Percentiles rank a stretch among this genome's conserved stretches.
phyloP scores from a whole-genome alignment of 73 alveolate species.

The Tetrahymena borealis region DNA sequence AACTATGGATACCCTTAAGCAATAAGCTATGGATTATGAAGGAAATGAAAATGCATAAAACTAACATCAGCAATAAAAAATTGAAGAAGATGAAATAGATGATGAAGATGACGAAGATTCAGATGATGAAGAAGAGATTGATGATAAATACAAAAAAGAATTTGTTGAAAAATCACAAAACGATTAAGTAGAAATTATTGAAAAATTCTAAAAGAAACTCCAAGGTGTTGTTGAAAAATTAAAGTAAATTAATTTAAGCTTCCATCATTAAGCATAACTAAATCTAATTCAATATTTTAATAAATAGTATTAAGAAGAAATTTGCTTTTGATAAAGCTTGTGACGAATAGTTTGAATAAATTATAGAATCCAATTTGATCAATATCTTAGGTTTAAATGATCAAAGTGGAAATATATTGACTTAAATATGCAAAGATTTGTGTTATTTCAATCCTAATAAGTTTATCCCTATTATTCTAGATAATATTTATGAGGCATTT shows the following conservation, averaged over 20 bases:
- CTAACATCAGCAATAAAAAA: not conserved
- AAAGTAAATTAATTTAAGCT: not conserved
- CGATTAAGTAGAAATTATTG: not conserved
- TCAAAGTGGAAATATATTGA: not conserved
- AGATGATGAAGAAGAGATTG: not conserved
- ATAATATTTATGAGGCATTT: not conserved
- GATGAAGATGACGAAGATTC: too few relatives aligned
- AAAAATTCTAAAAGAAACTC: not conserved
- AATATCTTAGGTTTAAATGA: not conserved
- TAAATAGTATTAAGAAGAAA: not conserved
- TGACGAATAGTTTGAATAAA: not conserved
- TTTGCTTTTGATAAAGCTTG: not conserved
- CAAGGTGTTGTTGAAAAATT: not conserved
- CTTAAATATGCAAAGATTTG: not conserved
- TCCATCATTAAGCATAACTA: not conserved
- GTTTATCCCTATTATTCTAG: not conserved
- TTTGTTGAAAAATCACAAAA: not conserved
- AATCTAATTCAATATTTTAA: not conserved
- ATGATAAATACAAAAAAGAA: not conserved
- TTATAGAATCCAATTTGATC: not conserved
- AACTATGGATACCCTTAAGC: not conserved
- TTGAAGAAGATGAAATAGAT: not conserved
- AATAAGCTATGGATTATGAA: not conserved
- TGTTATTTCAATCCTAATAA: not conserved
- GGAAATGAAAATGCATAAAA: not conserved